Evolutionary conservation across 345 rosid genomes (phyloP), one percentile per base, ranked within the genome.

Genomic region (Citrus maxima): DNA sequence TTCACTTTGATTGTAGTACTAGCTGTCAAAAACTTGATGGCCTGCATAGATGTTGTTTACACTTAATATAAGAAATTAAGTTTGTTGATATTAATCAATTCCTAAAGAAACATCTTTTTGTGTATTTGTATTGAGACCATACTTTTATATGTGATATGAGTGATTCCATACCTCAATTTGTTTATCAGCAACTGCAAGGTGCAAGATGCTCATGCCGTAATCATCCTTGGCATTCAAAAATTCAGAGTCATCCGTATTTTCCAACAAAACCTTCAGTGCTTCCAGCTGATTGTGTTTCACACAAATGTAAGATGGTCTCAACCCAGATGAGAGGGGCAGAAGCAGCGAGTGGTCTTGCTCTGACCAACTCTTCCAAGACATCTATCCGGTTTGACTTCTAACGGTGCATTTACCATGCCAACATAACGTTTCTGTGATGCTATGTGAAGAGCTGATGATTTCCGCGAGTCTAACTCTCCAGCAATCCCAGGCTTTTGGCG

Each of bases 131-230:
- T 6, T n/a, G 24, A n/a, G 37, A 35, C 37, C 37, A 4, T 35
- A 35, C 7, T 25, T 22, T 10, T 61, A 9, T 9, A n/a, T 56
- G 10, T 22, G 37, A 7, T n/a, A 27, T 59, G 28, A 59, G 24
- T 59, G 8, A 59, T 32, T 22, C 28, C 19, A 28, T 75, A 85
- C 88, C 85, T 85, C 84, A 51, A 80, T 19, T 9, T 80, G 80
- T 72, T 55, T 72, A 21, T 54, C 55, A 58, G 63, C 72, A 40
- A 71, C 82, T 30, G 85, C 82, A 3, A 77, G n/a, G 59, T 85
- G 85, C 75, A 85, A 35, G 37, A 35, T 35, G 6, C 6, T 35
- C 37, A 35, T 35, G 37, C 37, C 37, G 4, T 35, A 35, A 35
- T 35, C 37, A 35, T 35, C 7, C 37, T 35, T 35, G 37, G 37